phyloP scores from a whole-genome alignment of 441 rosid species.

The Melastoma candidum region DNA sequence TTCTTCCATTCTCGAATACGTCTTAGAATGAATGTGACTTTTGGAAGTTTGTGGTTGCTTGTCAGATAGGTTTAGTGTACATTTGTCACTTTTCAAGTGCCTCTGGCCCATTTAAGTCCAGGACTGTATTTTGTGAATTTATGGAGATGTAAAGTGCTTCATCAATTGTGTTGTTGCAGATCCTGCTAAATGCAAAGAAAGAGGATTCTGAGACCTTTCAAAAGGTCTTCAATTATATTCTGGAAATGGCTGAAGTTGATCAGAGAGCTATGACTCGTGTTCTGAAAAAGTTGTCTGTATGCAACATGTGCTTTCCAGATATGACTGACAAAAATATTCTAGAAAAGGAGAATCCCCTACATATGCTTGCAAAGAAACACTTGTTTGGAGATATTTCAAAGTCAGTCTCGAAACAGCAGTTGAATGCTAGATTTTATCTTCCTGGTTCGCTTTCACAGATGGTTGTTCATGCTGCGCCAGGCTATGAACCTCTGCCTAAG shows the following conservation, averaged over 20 bases:
- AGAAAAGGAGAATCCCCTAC: slow-evolving; percentile 27
- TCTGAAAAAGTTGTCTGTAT: slow-evolving; percentile 41
- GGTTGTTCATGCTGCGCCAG: slow-evolving; percentile 98
- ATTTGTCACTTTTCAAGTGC: too few relatives aligned
- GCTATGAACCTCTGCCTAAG: slow-evolving; percentile 96
- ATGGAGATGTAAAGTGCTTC: too few relatives aligned
- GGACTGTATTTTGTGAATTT: too few relatives aligned
- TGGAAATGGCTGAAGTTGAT: slow-evolving; percentile 86
- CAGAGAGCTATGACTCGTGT: slow-evolving; percentile 72
- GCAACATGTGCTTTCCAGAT: slow-evolving; percentile 25
- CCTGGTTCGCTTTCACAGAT: slow-evolving; percentile 97
- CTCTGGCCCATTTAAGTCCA: too few relatives aligned
- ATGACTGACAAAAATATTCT: slow-evolving; percentile 19
- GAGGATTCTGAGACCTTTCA: slow-evolving; percentile 41
- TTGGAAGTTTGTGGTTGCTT: too few relatives aligned
- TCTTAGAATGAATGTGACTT: too few relatives aligned
- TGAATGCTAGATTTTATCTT: slow-evolving; percentile 64
- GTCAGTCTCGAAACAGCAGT: slow-evolving; percentile 28
- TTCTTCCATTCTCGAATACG: neutral
- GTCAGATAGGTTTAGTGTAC: too few relatives aligned
- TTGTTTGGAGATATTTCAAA: slow-evolving; percentile 47
- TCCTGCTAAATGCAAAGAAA: slow-evolving; percentile 35
- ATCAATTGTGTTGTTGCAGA: slow-evolving; percentile 26
- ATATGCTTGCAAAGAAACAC: slow-evolving; percentile 35
- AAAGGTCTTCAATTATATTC: slow-evolving; percentile 52